Percentiles rank a stretch among this genome's conserved stretches.
Evolutionary conservation across 768 basidiomycete species (phyloP).

Genomic region (Russula sp.): DNA sequence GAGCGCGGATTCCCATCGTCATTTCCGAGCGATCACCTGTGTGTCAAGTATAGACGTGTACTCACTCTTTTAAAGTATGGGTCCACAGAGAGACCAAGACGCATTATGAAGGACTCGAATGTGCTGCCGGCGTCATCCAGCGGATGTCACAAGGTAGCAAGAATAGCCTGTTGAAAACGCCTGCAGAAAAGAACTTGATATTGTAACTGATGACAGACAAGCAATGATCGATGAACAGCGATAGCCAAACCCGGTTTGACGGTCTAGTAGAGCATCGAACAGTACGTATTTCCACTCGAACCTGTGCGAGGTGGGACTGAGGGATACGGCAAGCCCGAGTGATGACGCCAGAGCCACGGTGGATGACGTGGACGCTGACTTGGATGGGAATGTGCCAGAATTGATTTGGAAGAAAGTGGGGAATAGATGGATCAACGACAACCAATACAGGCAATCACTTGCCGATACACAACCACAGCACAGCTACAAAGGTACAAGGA

Average conservation of each 20-base stretch:
- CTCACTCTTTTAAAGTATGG: conserved; percentile 25
- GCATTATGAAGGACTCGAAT: neutral
- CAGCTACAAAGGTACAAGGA: too few relatives aligned
- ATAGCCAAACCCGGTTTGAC: neutral
- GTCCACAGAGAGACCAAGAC: neutral
- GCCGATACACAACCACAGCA: too few relatives aligned
- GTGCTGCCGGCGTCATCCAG: neutral
- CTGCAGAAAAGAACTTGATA: neutral
- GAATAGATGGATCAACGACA: too few relatives aligned
- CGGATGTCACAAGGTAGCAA: neutral
- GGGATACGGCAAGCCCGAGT: neutral
- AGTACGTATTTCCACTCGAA: neutral
- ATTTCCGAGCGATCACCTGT: too few relatives aligned
- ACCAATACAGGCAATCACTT: too few relatives aligned
- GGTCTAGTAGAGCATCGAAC: neutral
- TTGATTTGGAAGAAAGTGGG: too few relatives aligned
- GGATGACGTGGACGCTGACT: neutral
- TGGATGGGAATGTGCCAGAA: too few relatives aligned
- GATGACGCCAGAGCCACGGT: neutral
- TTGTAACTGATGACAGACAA: too few relatives aligned
- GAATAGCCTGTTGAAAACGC: neutral
- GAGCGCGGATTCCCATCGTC: too few relatives aligned
- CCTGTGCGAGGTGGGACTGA: neutral
- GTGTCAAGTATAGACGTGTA: too few relatives aligned
- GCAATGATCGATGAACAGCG: neutral